Conservation (phyloP, 345 rosid species). For the Nephelium lappaceum region DNA sequence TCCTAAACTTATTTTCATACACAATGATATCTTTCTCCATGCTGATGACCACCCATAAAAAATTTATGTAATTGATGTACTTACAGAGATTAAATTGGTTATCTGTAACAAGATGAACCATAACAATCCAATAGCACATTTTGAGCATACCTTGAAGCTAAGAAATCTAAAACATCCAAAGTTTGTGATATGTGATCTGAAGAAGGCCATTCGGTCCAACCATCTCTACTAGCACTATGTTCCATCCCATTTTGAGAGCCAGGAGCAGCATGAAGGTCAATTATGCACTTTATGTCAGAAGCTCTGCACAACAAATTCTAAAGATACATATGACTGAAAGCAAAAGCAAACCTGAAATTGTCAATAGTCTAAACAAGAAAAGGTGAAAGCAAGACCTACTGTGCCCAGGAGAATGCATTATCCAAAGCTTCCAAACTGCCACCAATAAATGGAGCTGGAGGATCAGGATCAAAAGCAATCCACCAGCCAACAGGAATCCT, state of each 20-base stretch:
- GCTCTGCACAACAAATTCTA: conserved; percentile 49
- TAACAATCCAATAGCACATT: conserved; percentile 1
- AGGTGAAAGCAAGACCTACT: conserved; percentile 46
- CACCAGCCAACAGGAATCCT: conserved; percentile 89
- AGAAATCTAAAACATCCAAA: conserved; percentile 63
- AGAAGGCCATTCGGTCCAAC: conserved; percentile 59
- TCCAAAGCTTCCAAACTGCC: conserved; percentile 72
- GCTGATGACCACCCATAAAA: background rate
- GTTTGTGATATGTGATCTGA: conserved; percentile 55
- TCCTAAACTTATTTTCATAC: background rate
- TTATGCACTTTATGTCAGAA: conserved; percentile 66
- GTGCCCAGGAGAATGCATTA: conserved; percentile 74
- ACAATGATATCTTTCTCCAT: background rate
- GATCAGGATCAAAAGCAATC: conserved; percentile 73
- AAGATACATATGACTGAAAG: conserved; percentile 12
- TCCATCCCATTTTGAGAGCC: conserved; percentile 87
- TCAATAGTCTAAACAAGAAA: background rate
- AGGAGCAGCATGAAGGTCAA: conserved; percentile 86
- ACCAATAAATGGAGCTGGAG: conserved; percentile 69
- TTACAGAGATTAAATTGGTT: background rate
- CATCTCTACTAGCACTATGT: conserved; percentile 79
- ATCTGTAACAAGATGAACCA: background rate
- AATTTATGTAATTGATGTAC: background rate
- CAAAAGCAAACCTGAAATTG: conserved; percentile 2
- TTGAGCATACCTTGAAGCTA: conserved; percentile 60